Evolutionary conservation across 176 grass and related monocot genomes (phyloP), one percentile per base, ranked within the genome.

Genomic region (Oropetium thomaeum): DNA sequence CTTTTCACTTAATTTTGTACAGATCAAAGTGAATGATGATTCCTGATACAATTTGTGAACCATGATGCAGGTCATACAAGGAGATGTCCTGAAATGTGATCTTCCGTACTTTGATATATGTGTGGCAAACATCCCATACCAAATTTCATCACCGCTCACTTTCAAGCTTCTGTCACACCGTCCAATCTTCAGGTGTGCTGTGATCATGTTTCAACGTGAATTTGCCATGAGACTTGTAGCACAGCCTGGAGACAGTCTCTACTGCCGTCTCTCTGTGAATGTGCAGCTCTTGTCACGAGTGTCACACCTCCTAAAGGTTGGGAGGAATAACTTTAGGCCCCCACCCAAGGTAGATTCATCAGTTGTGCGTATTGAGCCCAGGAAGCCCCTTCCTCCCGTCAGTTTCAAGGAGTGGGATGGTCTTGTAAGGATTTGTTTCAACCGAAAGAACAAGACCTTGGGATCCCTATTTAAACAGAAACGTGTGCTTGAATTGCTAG

Each of bases 401-500:
- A 94, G 84, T 65, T 94, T 98, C 58, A 94, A 94, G 73, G 91
- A 98, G 54, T 98, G 89, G 91, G 96, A 94, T 76, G 96, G 91
- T 16, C 67, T 94, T 9, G 69, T 94, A 22, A 90, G 96, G 39
- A 67, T 98, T 30, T 92, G 89, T 65, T 92, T 98, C 69, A 92
- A 85, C 33, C 69, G 91, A 29, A 94, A 94, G 85, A 98, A 98
- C 76, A 98, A 92, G 82, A 98, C 96, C 19, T 72, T 98, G 69
- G 91, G 89, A 11, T 62, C 91, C 16, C 69, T 92, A 31, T 98
- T 98, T 44, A 98, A 89, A 69, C 86, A 92, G 73, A 98, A 98
- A 77, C 57, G 79, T 31, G 75, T 90, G 5, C 81, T 98, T 67
- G 75, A 88, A 58, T 64, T 98, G 54, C 75, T 98, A 22, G 95